Evolutionary conservation across 2,329 filamentous ascomycete genomes (phyloP), one percentile per base, ranked within the genome.

Genomic region (Neophaeococcomyces mojaviensis): DNA sequence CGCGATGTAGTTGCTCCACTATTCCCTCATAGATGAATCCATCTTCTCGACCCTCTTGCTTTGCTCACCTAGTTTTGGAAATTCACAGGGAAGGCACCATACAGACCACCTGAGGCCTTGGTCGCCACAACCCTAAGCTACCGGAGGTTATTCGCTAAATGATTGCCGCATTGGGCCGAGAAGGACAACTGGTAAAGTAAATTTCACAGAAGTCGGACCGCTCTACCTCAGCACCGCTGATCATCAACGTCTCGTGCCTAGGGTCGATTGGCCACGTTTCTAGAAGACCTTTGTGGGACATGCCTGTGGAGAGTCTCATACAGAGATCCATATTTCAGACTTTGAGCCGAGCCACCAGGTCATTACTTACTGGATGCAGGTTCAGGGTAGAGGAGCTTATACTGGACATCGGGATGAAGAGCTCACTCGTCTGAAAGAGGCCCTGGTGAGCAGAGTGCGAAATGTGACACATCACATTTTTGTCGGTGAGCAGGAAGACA

Each of bases 391-490:
- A n/a, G 8, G 13, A 24, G 32, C 26, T 37, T 33, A 44, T 37
- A 32, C 32, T 37, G 41, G 32, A 32, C 19, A 16, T 19, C 15
- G 18, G 16, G 4, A 13, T 4, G n/a, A 16, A 18, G 18, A 22
- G 12, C 12, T 34, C 32, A 28, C 12, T 13, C 10, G 10, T 28
- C 9, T 36, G 18, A 28, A 28, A 15, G 18, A 31, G 19, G 22
- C 15, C 4, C n/a, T 24, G 35, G 12, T 12, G 16, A 3, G 20
- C 16, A 37, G 18, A 22, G 13, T 16, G 28, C 32, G 22, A 37
- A 44, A 44, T 44, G 32, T 44, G 41, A 37, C 26, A 44, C 32
- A 44, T 44, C 41, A 44, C 33, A 44, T 44, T 37, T 37, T 32
- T 9, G 28, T 39, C 41, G 18, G 22, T 24, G 30, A 34, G 40